Evolutionary conservation across 2,329 filamentous ascomycete genomes (phyloP).

Genomic region (Colletotrichum costaricense): DNA sequence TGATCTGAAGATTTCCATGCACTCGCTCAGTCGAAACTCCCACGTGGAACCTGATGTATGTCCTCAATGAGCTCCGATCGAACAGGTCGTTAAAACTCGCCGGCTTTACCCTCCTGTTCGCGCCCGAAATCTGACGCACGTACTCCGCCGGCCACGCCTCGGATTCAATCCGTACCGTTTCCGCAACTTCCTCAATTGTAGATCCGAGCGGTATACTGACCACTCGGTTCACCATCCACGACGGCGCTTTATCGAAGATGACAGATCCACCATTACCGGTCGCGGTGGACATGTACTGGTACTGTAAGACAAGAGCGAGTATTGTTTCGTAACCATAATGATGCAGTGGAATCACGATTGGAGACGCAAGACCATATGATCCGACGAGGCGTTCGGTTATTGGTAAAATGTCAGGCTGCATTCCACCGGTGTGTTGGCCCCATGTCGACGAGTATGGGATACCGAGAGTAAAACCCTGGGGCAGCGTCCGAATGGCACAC

Average conservation of each 20-base stretch:
- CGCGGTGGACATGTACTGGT: not conserved
- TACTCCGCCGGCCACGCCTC: not conserved
- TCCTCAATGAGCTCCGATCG: not conserved
- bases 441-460: not conserved
- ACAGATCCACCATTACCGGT: not conserved
- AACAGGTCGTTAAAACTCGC: not conserved
- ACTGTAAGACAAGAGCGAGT: constrained; percentile 5
- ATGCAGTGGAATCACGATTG: not conserved
- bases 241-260: not conserved
- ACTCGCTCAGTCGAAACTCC: not conserved
- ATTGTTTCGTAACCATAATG: fast-evolving
- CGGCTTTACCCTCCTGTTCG: not conserved
- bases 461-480: not conserved
- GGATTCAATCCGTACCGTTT: not conserved
- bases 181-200: not conserved
- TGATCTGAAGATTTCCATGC: not conserved
- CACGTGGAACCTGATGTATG: not conserved
- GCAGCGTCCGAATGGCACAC: constrained; percentile 1
- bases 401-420: not conserved
- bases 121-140: not conserved
- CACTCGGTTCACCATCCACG: constrained; percentile 17
- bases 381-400: not conserved
- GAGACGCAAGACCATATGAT: not conserved
- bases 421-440: too few relatives aligned
- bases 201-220: not conserved